Conservation (phyloP, 2,329 filamentous ascomycete genomes). For the Colletotrichum eleusines region DNA sequence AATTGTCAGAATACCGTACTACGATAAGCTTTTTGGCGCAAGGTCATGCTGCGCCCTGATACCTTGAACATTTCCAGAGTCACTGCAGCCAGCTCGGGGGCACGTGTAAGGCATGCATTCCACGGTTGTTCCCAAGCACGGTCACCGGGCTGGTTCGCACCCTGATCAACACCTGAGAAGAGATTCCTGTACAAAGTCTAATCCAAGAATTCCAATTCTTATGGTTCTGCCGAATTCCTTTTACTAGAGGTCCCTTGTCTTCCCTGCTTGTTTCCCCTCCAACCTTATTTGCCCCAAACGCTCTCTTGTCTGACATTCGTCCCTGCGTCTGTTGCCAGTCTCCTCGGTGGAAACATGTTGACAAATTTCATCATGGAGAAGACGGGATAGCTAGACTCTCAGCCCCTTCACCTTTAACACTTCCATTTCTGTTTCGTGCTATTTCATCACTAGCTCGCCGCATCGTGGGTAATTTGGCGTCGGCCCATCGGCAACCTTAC, state of each 20-base stretch:
- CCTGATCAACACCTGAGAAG: too few relatives aligned
- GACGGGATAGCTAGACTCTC: slow-evolving; percentile 16
- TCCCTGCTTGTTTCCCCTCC: background rate
- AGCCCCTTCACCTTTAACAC: background rate
- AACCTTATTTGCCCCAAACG: slow-evolving; percentile 37
- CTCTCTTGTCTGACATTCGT: slow-evolving; percentile 24
- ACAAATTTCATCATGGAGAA: slow-evolving; percentile 20
- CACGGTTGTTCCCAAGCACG: slow-evolving; percentile 1
- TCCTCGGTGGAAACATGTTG: slow-evolving; percentile 2
- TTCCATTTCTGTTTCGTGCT: too few relatives aligned
- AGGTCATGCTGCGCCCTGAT: background rate
- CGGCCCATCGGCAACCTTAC: background rate
- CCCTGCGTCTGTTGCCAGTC: background rate
- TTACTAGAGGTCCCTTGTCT: slow-evolving; percentile 13
- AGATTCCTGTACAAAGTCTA: slow-evolving; percentile 2
- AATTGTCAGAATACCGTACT: background rate
- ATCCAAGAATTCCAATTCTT: slow-evolving; percentile 29
- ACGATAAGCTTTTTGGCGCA: background rate
- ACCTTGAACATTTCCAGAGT: background rate
- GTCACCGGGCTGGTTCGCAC: background rate
- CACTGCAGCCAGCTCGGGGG: background rate
- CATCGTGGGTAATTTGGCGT: slow-evolving; percentile 8
- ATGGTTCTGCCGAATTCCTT: slow-evolving; percentile 28
- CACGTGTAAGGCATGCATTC: background rate
- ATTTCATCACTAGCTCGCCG: background rate